Percentiles rank a stretch among this genome's conserved stretches.
Conservation (phyloP, 1,139 yeast genomes). For the Pichia sp. region DNA sequence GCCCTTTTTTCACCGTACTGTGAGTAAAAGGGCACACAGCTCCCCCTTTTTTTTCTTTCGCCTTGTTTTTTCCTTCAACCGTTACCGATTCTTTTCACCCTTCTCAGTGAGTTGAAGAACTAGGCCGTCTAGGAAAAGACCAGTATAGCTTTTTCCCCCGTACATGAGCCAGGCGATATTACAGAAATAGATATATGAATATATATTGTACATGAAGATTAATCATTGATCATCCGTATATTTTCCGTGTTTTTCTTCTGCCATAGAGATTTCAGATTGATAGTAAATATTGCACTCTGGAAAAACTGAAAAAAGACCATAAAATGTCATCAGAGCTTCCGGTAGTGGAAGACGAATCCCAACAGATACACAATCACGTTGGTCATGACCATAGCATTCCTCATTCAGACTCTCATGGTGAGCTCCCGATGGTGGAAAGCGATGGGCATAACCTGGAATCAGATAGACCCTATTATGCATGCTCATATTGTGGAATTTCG, state of each 20-base stretch:
- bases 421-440: not conserved
- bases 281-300: not conserved
- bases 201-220: not conserved
- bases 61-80: not conserved
- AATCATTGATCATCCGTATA: not conserved
- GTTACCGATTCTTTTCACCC: not conserved
- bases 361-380: not conserved
- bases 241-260: not conserved
- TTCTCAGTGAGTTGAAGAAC: not conserved
- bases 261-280: not conserved
- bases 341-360: not conserved
- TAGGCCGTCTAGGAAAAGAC: not conserved
- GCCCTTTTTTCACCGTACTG: not conserved
- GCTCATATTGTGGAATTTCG: conserved; percentile 77
- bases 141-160: not conserved
- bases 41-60: too few relatives aligned
- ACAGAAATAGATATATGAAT: not conserved
- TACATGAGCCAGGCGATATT: not conserved
- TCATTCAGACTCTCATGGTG: not conserved
- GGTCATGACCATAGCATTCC: not conserved
- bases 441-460: not conserved
- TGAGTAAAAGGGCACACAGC: too few relatives aligned
- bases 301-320: not conserved
- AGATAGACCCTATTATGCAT: conserved; percentile 40
- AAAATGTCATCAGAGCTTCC: not conserved